Evolutionary conservation across 2,329 filamentous ascomycete species (phyloP), one percentile per base, ranked within the genome.

Genomic region (Pseudogymnoascus sp.): DNA sequence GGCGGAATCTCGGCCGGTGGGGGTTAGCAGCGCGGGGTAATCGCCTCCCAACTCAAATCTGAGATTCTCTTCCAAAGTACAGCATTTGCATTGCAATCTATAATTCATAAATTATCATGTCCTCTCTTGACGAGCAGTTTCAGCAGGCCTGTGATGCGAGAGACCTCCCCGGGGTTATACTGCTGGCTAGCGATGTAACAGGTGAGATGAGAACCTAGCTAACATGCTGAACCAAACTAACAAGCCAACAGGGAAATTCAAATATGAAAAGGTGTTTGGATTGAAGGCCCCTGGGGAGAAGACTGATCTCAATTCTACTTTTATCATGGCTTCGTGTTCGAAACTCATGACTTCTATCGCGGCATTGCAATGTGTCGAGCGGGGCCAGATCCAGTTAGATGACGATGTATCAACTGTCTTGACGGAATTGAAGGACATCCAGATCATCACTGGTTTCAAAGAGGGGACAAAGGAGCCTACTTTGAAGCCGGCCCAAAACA

Each of bases 301-400:
- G 28, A 84, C 89, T 80, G 79, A 78, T 0, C 71, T 84, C 0
- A 84, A 89, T 38, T 83, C 76, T 7, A 73, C 84, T 1, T 88
- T 86, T 68, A 54, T 79, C 80, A 74, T 85, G 4, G 82, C 82
- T 0, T 83, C 80, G 0, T 83, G 79, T 67, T 83, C 82, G 14
- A 85, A 85, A 71, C 74, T 84, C 70, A 69, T 84, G 4, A 74
- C 76, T 0, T 78, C 75, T 0, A 68, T 84, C 7, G 79, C 81
- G 0, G 77, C 74, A 33, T 79, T 86, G 79, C 82, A 85, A 68
- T 76, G 82, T 0, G 81, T 85, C 1, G 83, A 85, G 67, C 71
- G 76, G 59, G 81, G 79, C 0, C 64, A 69, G 7, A 65, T 84
- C 16, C 71, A 65, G 1, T 71, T 85, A 0, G 82, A 85, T 58